Base-by-base conservation (phyloP, 805 yeast species). In the Starmerella etchellsii region DNA sequence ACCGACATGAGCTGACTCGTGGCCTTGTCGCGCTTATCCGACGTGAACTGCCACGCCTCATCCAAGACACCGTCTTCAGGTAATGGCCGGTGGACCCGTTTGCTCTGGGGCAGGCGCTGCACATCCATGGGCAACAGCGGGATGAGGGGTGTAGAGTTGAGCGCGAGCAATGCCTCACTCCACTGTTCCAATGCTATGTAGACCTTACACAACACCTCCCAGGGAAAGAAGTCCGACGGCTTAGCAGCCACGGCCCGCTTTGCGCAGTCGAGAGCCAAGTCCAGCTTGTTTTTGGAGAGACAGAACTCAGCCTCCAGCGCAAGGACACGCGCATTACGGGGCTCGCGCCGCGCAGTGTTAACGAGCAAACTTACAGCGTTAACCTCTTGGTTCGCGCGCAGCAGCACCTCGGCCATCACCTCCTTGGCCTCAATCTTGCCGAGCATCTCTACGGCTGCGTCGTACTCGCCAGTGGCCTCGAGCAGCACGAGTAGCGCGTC, bases 131-230 rank as follows among this genome's bases (percentile, higher is more conserved):
- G 66, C 44, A 58, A 64, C 44, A 59, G 57, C 3, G 68, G 66
- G 52, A 70, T 74, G 71, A 82, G 73, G 7, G 94, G 94, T 35
- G 83, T 70, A 1, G 84, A 72, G 55, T 84, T 84, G 47, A 83
- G 63, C 0, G 87, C 69, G 30, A 74, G 54, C 31, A 84, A 61
- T 0, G 94, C 93, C 45, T 63, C 66, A 30, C 65, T 63, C 49
- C 66, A 73, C 53, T 81, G 74, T 36, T 67, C 70, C 34, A 54
- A 61, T 28, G 76, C 58, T 16, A 79, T 67, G 51, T 82, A 76
- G 27, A 74, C 70, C 45, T 74, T 64, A 4, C 80, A 71, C 33
- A 83, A 62, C 28, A 65, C 63, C 43, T 70, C 71, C 95, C 95
- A 83, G 23, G 79, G 64, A 38, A 68, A 71, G 55, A 78, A 83